phyloP scores from a whole-genome alignment of 1,139 yeast genomes.

The Scheffersomyces stambukii region DNA sequence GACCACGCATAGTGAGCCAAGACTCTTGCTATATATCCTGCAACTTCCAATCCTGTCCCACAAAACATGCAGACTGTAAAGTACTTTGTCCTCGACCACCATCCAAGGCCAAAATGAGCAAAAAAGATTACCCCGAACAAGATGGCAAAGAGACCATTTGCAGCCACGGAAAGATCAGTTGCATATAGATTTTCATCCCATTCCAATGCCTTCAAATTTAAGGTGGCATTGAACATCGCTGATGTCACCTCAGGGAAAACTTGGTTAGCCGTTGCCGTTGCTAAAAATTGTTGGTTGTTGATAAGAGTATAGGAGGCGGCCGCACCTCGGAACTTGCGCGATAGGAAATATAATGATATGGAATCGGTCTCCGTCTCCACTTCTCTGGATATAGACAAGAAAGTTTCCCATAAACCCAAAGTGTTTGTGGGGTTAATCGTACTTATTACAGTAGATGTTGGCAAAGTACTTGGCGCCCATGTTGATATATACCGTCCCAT shows the following conservation, averaged over 20 bases:
- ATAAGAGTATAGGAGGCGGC: conserved; percentile 34
- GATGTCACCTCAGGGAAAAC: conserved; percentile 27
- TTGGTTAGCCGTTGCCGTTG: conserved; percentile 34
- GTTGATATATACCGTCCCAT: conserved; percentile 9
- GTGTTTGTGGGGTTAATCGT: conserved; percentile 18
- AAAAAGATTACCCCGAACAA: conserved; percentile 20
- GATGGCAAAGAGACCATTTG: conserved; percentile 20
- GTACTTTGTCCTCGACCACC: conserved; percentile 62
- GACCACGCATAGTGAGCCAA: conserved; percentile 33
- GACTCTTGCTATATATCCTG: conserved; percentile 67
- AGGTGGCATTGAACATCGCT: conserved; percentile 31
- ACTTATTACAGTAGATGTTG: conserved; percentile 12
- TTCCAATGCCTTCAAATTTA: conserved; percentile 21
- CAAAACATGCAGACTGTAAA: conserved; percentile 56
- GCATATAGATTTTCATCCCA: conserved; percentile 33
- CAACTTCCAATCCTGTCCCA: conserved; percentile 60
- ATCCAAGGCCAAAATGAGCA: conserved; percentile 17
- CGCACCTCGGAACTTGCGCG: conserved; percentile 21
- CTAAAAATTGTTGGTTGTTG: conserved; percentile 26
- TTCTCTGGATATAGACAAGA: conserved; percentile 6
- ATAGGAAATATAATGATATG: conserved; percentile 9
- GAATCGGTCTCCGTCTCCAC: conserved; percentile 13
- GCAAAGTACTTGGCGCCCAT: conserved; percentile 16
- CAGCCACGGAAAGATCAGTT: conserved; percentile 17
- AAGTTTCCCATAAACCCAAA: conserved; percentile 12